Conservation (phyloP, 768 basidiomycete species). For the Gymnopilus junonius region DNA sequence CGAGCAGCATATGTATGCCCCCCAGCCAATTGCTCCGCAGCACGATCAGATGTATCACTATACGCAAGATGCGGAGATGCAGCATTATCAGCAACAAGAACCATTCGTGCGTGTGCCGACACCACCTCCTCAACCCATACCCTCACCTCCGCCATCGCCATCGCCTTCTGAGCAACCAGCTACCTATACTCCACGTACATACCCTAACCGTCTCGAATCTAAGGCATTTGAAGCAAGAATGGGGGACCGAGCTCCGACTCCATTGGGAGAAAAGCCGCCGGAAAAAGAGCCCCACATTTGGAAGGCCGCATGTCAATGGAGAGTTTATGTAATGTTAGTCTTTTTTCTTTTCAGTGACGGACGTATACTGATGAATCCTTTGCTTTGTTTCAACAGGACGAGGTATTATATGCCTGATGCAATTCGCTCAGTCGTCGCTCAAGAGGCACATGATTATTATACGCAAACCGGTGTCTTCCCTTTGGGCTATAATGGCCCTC, state of each 20-base stretch:
- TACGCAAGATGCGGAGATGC: constrained; percentile 8
- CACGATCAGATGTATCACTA: not conserved
- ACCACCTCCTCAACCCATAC: not conserved
- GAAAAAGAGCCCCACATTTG: constrained; percentile 23
- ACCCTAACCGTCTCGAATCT: no score
- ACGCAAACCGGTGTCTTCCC: constrained; percentile 21
- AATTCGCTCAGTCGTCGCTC: constrained; percentile 27
- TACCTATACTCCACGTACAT: no score
- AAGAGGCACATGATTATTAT: constrained; percentile 31
- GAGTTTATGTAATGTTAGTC: constrained; percentile 32
- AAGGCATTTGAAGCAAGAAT: no score
- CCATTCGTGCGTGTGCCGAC: constrained; percentile 7
- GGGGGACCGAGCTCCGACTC: constrained; percentile 13
- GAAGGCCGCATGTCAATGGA: constrained; percentile 30
- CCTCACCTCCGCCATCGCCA: not conserved
- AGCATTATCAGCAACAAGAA: constrained; percentile 2
- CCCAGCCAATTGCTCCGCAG: not conserved
- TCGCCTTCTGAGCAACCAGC: not conserved
- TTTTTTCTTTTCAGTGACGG: not conserved
- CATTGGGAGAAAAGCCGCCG: constrained; percentile 26
- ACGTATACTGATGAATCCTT: not conserved
- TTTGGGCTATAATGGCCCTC: constrained; percentile 10
- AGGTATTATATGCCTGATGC: constrained; percentile 27
- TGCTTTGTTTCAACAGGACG: constrained; percentile 11
- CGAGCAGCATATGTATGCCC: constrained; percentile 4